Evolutionary conservation across 805 yeast species (phyloP).

Genomic region (Candida chilensis): DNA sequence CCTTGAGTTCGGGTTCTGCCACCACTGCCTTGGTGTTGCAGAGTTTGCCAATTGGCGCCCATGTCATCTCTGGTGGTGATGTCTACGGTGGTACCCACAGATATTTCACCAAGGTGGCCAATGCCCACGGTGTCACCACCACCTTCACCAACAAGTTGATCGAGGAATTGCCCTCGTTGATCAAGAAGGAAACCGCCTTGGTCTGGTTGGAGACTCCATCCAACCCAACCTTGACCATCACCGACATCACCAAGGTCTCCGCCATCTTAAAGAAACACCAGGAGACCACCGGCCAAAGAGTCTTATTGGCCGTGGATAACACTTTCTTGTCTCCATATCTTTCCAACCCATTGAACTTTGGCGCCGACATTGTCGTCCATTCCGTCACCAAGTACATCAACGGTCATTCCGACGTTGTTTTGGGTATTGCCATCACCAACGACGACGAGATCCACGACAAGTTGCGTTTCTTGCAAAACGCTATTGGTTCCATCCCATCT

Average conservation of each 20-base stretch:
- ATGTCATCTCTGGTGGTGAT: slow-evolving; percentile 73
- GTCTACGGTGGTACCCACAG: slow-evolving; percentile 92
- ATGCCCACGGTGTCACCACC: slow-evolving; percentile 65
- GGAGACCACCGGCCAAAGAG: slow-evolving; percentile 36
- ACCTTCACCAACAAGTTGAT: slow-evolving; percentile 60
- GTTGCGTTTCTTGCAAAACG: slow-evolving; percentile 75
- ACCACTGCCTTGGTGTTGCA: slow-evolving; percentile 73
- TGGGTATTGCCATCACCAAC: slow-evolving; percentile 76
- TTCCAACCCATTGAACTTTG: slow-evolving; percentile 73
- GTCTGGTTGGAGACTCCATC: slow-evolving; percentile 90
- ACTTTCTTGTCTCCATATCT: slow-evolving; percentile 83
- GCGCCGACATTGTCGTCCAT: slow-evolving; percentile 85
- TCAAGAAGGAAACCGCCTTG: slow-evolving; percentile 56
- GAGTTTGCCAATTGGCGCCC: slow-evolving; percentile 61
- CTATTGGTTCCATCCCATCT: slow-evolving; percentile 83
- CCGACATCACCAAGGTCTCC: slow-evolving; percentile 62
- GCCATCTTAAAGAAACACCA: slow-evolving; percentile 36
- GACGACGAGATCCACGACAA: slow-evolving; percentile 47
- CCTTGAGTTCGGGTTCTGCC: slow-evolving; percentile 82
- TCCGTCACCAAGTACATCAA: slow-evolving; percentile 87
- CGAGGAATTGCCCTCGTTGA: slow-evolving; percentile 43
- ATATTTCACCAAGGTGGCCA: slow-evolving; percentile 80
- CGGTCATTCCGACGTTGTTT: slow-evolving; percentile 88
- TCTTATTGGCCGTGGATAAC: slow-evolving; percentile 73
- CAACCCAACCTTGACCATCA: slow-evolving; percentile 76